A percentile compares a stretch with the other conserved stretches of the same genome.
Conservation (phyloP, 2,329 filamentous ascomycete species). For the Coniochaeta sp. region DNA sequence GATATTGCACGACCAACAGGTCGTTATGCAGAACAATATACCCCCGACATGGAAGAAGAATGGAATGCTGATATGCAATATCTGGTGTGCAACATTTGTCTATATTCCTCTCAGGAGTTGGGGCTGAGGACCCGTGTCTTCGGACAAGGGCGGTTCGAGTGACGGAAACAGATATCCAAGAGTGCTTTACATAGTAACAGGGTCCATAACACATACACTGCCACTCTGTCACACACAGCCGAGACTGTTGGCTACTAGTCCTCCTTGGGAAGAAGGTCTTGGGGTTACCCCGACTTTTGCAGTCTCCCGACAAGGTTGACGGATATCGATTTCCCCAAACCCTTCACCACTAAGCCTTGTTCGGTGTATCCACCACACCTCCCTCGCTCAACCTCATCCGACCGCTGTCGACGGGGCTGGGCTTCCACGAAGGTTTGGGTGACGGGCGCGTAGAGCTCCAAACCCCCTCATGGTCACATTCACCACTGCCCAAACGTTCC, state of each 20-base stretch:
- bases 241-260: background rate
- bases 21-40: no score
- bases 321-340: slow-evolving; percentile 1
- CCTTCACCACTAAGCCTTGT: background rate
- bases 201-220: no score
- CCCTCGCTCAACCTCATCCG: background rate
- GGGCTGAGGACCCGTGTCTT: background rate
- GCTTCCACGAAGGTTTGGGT: no score
- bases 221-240: background rate
- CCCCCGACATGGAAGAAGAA: no score
- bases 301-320: background rate
- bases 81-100: no score
- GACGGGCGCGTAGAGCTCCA: no score
- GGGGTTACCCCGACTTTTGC: background rate
- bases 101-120: no score
- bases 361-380: background rate
- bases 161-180: background rate
- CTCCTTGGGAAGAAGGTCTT: background rate
- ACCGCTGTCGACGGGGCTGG: background rate
- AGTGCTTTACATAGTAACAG: no score
- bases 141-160: no score
- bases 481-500: background rate
- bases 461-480: background rate
- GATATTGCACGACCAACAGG: no score
- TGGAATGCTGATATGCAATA: no score